phyloP scores from a whole-genome alignment of 2,329 filamentous ascomycete genomes.

The Scytalidium sp. region DNA sequence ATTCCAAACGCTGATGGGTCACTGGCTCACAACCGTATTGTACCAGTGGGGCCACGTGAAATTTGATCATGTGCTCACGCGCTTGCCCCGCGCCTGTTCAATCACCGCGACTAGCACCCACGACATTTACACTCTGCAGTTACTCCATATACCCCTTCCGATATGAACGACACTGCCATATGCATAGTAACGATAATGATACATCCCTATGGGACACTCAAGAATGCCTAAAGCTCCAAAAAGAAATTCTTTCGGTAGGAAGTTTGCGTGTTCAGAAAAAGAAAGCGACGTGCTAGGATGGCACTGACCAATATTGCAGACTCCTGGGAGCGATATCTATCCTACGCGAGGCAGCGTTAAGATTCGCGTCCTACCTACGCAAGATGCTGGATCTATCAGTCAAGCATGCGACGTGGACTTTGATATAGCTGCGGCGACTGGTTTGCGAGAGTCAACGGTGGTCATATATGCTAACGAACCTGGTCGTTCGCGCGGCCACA shows the following conservation, averaged over 20 bases:
- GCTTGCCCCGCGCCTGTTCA: not conserved
- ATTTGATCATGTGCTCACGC: not conserved
- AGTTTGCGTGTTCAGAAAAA: conserved; percentile 1
- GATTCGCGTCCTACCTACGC: not conserved
- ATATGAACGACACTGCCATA: not conserved
- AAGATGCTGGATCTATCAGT: not conserved
- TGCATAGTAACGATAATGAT: not conserved
- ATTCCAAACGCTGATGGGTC: too few relatives aligned
- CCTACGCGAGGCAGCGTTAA: not conserved
- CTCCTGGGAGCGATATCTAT: not conserved
- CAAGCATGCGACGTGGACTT: not conserved
- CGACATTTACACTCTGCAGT: not conserved
- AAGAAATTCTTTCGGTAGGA: conserved; percentile 15
- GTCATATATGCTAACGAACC: not conserved
- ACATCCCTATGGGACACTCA: conserved; percentile 15
- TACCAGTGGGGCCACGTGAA: not conserved
- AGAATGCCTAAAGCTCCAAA: conserved; percentile 8
- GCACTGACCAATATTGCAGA: conserved; percentile 4
- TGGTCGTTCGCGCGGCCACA: not conserved
- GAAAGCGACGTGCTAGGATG: conserved; percentile 4
- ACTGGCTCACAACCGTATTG: too few relatives aligned
- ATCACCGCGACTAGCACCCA: not conserved
- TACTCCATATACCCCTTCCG: not conserved
- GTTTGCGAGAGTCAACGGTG: not conserved
- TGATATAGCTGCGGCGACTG: not conserved